Evolutionary conservation across 768 basidiomycete genomes (phyloP), one percentile per base, ranked within the genome.

Genomic region (Serpula lacrymans): DNA sequence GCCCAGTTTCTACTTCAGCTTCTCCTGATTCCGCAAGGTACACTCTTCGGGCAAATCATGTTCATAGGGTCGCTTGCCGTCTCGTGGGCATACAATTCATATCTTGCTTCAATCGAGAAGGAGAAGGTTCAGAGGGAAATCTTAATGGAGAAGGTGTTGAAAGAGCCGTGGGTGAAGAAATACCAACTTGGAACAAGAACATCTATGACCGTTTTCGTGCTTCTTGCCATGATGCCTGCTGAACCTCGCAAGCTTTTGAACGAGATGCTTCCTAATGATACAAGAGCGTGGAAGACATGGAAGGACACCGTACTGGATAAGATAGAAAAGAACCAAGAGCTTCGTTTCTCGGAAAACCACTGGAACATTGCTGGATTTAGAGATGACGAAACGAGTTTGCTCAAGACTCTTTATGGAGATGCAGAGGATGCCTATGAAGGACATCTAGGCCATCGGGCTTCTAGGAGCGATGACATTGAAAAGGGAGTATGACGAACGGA

Each of bases 31-130:
- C 64, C 64, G 3, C 64, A 67, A 37, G 57, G 48, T 9, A 23
- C 41, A 9, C 53, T 65, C 27, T 64, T 66, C 5, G 64, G 66
- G 9, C 64, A 67, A 35, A 40, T 62, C 30, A 43, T 66, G 59
- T 67, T 66, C 42, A 41, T 66, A 21, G 31, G 40, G 1, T 48
- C 64, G 1, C 52, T 67, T 12, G 56, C 46, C 3, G 54, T 55
- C 2, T 67, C 64, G 1, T 67, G 65, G 64, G 39, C 13, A 1
- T 64, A 67, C 38, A 67, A 67, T 29, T 54, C 60, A 1, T 67
- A 55, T 33, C 55, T 67, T 21, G 62, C 63, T 6, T 60, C 57
- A 0, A 47, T 74, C 53, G 69, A 74, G 38, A 57, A 56, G 20
- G 54, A 59, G 33, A 59, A 44, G 17, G 52, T 62, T 8, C 60